phyloP scores from a whole-genome alignment of 371 early-diverging fungal species.

The Syncephalastrum sp. region DNA sequence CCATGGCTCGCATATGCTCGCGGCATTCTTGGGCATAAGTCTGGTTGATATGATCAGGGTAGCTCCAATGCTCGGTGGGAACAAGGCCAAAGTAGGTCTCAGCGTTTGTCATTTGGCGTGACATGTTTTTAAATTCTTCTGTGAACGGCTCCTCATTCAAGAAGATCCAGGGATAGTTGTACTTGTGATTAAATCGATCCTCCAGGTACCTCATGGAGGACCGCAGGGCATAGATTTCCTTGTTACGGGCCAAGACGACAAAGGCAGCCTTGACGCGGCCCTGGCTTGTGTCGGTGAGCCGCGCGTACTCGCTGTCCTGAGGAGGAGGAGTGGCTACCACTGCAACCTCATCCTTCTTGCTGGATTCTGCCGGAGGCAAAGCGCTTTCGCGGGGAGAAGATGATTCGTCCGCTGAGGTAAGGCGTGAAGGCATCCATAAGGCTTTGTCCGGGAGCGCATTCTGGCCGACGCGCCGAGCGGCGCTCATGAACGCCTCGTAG shows the following conservation, averaged over 20 bases:
- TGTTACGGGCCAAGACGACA: constrained; percentile 70
- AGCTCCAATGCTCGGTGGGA: constrained; percentile 74
- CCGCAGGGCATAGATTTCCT: constrained; percentile 69
- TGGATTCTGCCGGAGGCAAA: too few species aligned
- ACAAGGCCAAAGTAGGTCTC: constrained; percentile 50
- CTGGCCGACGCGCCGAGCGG: constrained; percentile 6
- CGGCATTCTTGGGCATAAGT: constrained; percentile 58
- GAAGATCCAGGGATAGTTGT: constrained; percentile 89
- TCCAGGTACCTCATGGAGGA: constrained; percentile 76
- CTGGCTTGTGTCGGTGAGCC: constrained; percentile 16
- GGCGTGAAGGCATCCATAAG: too few species aligned
- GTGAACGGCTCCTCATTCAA: constrained; percentile 84
- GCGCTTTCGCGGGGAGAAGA: too few species aligned
- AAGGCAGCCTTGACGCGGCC: constrained; percentile 55
- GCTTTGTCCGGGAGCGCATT: not conserved
- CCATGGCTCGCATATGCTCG: constrained; percentile 55
- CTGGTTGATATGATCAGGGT: constrained; percentile 82
- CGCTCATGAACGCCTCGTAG: constrained; percentile 12
- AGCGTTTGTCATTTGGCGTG: constrained; percentile 51
- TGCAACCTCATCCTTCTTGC: too few species aligned
- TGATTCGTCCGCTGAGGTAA: too few species aligned
- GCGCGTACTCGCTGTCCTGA: constrained; percentile 21
- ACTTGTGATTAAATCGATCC: constrained; percentile 78
- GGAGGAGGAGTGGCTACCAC: not conserved
- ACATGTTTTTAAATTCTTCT: constrained; percentile 67